Evolutionary conservation across 345 rosid genomes (phyloP), one percentile per base, ranked within the genome.

Genomic region (Populus alba): DNA sequence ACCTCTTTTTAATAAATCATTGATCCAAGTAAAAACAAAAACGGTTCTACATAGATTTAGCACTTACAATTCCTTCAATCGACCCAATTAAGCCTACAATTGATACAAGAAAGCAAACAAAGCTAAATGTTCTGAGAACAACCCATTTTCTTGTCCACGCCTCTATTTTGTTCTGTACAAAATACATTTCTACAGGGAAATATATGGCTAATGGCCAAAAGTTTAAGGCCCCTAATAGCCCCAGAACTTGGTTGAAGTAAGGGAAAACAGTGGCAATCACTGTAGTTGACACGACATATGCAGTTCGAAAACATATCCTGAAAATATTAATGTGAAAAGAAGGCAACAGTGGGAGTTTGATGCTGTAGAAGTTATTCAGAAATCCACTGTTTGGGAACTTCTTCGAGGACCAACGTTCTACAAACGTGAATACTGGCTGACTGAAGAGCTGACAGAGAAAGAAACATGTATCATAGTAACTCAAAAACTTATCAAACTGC

Each of bases 241-340:
- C 72, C 72, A 69, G 13, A 41, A 69, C 72, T 41, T 69, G 51
- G 51, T 69, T 69, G 51, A 69, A 69, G 18, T 41, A 69, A n/a
- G 72, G 72, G 55, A 69, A 69, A 13, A 41, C 25, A 4, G 18
- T 11, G 6, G 72, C 72, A 38, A 69, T 1, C 6, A 53, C 53
- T 0, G 72, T 41, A 12, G 72, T 39, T 25, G 72, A 69, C 8
- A n/a, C 11, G 0, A 69, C 72, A 39, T 41, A 41, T 3, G 31
- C 31, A 20, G 29, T 69, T 39, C 55, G 72, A 25, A 69, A 69
- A 39, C 72, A 69, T 1, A 69, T 22, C 23, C 72, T 41, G 15
- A 69, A 41, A 9, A 69, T 53, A 69, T 69, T 69, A 17, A 69
- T 5, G 10, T 25, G 49, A n/a, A 69, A 15, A 69, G 53, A 25